Evolutionary conservation across 2,329 filamentous ascomycete genomes (phyloP).

Genomic region (Monascus ruber): DNA sequence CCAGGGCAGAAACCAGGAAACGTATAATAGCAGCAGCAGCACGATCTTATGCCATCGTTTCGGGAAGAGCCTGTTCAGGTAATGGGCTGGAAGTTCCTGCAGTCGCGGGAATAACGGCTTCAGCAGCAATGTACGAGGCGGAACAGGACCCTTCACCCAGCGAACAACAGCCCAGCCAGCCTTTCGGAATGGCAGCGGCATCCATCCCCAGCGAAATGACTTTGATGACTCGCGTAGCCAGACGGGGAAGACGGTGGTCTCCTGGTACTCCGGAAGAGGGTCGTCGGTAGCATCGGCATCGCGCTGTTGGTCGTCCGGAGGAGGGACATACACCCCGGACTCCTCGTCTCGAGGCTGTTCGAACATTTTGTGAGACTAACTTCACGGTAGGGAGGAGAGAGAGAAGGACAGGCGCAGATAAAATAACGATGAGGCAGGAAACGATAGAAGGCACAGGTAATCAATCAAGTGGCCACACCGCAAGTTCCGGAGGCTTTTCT

Average conservation of each 20-base stretch:
- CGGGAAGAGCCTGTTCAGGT: slow-evolving; percentile 34
- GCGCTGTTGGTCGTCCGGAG: slow-evolving; percentile 22
- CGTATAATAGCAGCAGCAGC: slow-evolving; percentile 33
- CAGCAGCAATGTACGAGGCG: slow-evolving; percentile 35
- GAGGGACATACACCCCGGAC: slow-evolving; percentile 21
- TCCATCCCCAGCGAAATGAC: slow-evolving; percentile 37
- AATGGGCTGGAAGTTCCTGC: slow-evolving; percentile 35
- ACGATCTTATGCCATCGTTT: slow-evolving; percentile 35
- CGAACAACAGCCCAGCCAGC: slow-evolving; percentile 30
- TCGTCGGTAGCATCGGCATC: slow-evolving; percentile 26
- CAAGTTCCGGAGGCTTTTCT: too few relatives aligned
- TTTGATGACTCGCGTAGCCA: slow-evolving; percentile 39
- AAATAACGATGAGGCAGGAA: too few relatives aligned
- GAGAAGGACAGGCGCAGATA: too few relatives aligned
- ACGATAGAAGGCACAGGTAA: too few relatives aligned
- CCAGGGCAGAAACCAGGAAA: slow-evolving; percentile 38
- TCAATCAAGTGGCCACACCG: too few relatives aligned
- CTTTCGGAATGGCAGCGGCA: slow-evolving; percentile 35
- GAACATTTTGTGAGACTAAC: slow-evolving; percentile 11
- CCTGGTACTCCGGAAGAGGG: slow-evolving; percentile 16
- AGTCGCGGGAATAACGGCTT: slow-evolving; percentile 35
- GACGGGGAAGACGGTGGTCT: slow-evolving; percentile 26
- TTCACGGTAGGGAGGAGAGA: too few relatives aligned
- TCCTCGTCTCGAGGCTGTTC: slow-evolving; percentile 21
- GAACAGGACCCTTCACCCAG: slow-evolving; percentile 39